Evolutionary conservation across 1,139 yeast species (phyloP), one percentile per base, ranked within the genome.

Genomic region (Pichia sp.): DNA sequence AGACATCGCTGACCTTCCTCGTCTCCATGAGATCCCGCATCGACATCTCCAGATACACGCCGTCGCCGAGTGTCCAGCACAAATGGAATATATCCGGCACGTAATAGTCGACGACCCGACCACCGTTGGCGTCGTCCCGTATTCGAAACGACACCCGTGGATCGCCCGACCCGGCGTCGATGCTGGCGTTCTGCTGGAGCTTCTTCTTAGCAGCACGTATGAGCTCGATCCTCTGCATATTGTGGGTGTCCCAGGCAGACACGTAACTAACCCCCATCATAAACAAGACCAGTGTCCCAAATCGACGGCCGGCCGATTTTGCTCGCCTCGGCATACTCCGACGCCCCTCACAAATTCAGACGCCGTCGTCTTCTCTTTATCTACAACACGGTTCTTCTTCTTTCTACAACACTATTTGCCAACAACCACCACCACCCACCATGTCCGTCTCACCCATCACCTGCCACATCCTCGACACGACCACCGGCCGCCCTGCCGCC

Each of bases 401-500:
- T 28, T 30, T 28, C 22, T 11, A 24, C 27, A 24, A 24, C 18
- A 15, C 30, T 14, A 10, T 12, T 30, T 30, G n/a, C 34, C 17
- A 7, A 15, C 20, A 11, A 18, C 18, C 21, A 19, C 32, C 11
- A 22, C 35, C 14, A 5, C 10, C 18, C 8, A 27, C n/a, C 36
- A 45, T 51, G 50, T 40, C 56, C 1, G 56, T 53, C 19, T 56
- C 65, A 8, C 90, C 90, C 39, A 79, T 90, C 42, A 88, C 96
- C 8, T 89, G 96, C 66, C 97, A 90, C 65, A 79, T 90, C 15
- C 71, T 90, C 34, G 96, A 90, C 59, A 89, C 96, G 6, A 81
- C 85, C n/a, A 67, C 73, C 12, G 97, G 97, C 1, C 75, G 71
- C 52, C 97, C 97, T 0, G 96, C 96, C 0, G 61, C 68, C 0